phyloP scores from a whole-genome alignment of 805 yeast genomes.

The Sugiyamaella mastotermitis region DNA sequence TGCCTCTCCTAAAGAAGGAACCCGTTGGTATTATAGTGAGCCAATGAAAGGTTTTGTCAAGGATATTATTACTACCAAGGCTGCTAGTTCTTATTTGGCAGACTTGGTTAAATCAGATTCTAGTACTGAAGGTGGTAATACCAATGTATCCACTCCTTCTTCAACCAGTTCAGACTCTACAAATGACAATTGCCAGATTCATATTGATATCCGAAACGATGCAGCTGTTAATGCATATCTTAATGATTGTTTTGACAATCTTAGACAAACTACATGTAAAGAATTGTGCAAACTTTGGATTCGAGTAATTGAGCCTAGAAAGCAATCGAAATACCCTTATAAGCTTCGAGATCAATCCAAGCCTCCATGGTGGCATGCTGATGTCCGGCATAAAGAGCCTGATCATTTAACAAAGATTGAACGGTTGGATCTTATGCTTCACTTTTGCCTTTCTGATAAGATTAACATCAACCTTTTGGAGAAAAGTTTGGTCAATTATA shows the following conservation, averaged over 20 bases:
- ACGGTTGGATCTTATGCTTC: conserved; percentile 41
- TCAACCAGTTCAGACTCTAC: neutral
- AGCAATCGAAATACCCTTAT: conserved; percentile 60
- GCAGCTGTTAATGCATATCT: conserved; percentile 23
- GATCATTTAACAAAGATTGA: conserved; percentile 62
- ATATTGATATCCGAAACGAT: neutral
- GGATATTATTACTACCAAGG: conserved; percentile 2
- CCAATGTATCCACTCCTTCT: neutral
- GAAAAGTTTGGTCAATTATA: neutral
- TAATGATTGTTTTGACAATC: conserved; percentile 30
- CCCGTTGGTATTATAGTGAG: conserved; percentile 8
- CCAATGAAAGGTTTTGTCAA: conserved; percentile 10
- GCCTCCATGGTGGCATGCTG: conserved; percentile 70
- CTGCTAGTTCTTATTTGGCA: neutral
- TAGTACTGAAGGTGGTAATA: neutral
- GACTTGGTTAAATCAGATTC: neutral
- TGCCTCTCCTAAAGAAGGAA: conserved; percentile 4
- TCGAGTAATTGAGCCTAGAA: conserved; percentile 55
- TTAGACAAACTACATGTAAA: conserved; percentile 55
- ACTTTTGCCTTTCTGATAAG: neutral
- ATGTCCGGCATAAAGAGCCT: conserved; percentile 60
- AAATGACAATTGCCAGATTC: neutral
- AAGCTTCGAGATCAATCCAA: conserved; percentile 41
- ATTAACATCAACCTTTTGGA: neutral
- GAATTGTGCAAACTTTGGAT: conserved; percentile 64